Percentiles rank a stretch among this genome's conserved stretches.
These are phyloP conservation scores for Aspergillus sp. DNA, from an alignment of 2,329 filamentous ascomycete genomes.

Conservation along the genomic window DNA sequence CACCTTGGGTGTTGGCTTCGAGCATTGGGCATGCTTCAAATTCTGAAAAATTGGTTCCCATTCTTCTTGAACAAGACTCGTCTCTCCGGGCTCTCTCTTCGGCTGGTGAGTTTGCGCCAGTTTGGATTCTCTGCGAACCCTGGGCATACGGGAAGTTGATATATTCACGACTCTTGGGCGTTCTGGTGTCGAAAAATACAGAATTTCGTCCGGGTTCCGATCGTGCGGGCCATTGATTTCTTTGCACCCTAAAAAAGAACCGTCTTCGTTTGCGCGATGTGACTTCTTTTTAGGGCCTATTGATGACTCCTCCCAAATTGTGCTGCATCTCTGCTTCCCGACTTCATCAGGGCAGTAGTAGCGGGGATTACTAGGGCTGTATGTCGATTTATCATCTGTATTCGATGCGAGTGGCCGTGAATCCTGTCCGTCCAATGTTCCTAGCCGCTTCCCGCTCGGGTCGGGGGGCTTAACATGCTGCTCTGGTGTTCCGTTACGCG, in stretches of 20 bases:
- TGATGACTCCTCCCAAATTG: conserved; percentile 35
- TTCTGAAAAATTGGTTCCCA: conserved; percentile 32
- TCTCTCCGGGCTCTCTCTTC: conserved; percentile 19
- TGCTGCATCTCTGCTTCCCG: conserved; percentile 37
- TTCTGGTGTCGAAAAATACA: conserved; percentile 33
- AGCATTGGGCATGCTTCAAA: conserved; percentile 36
- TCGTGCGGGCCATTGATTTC: conserved; percentile 35
- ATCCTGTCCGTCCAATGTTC: conserved; percentile 21
- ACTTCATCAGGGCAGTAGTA: conserved; percentile 43
- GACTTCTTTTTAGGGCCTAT: conserved; percentile 23
- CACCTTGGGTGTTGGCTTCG: conserved; percentile 29
- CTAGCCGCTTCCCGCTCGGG: conserved; percentile 15
- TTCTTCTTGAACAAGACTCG: conserved; percentile 26
- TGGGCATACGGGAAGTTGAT: conserved; percentile 21
- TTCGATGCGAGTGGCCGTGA: conserved; percentile 6
- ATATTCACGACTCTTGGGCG: conserved; percentile 24
- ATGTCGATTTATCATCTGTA: conserved; percentile 8
- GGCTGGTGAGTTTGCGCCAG: conserved; percentile 7
- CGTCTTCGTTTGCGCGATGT: conserved; percentile 25
- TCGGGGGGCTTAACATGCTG: conserved; percentile 29
- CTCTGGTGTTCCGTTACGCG: conserved; percentile 30
- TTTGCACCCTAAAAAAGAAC: conserved; percentile 44
- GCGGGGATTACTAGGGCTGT: conserved; percentile 12
- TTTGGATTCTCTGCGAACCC: conserved; percentile 21
- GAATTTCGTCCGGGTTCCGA: conserved; percentile 39